phyloP scores from a whole-genome alignment of 2,329 filamentous ascomycete species.

The Fusarium luffae region DNA sequence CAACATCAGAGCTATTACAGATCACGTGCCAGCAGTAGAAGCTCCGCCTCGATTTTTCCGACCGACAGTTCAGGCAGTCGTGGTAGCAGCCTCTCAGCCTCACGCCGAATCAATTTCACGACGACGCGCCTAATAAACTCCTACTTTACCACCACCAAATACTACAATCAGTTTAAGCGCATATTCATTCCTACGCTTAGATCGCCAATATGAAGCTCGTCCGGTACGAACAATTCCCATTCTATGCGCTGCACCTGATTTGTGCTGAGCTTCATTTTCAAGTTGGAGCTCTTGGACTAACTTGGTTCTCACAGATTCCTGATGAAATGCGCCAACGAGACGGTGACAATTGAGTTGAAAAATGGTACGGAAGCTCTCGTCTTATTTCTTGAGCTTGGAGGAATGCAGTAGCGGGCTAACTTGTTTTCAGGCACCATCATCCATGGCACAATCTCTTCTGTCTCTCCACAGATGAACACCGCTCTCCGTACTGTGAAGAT shows the following conservation, averaged over 20 bases:
- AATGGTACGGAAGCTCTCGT: slow-evolving; percentile 74
- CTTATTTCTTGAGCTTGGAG: background rate
- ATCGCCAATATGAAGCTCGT: slow-evolving; percentile 89
- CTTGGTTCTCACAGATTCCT: slow-evolving; percentile 75
- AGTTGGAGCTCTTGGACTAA: slow-evolving; percentile 43
- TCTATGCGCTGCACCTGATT: slow-evolving; percentile 24
- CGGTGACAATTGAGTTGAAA: slow-evolving; percentile 97
- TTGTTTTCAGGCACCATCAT: slow-evolving; percentile 81
- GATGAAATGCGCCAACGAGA: slow-evolving; percentile 99
- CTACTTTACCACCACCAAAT: slow-evolving; percentile 16
- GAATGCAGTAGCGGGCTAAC: slow-evolving; percentile 21
- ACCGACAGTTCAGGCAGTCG: slow-evolving; percentile 46
- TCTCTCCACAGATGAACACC: slow-evolving; percentile 99
- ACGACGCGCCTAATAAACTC: slow-evolving; percentile 36
- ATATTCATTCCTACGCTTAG: slow-evolving; percentile 5
- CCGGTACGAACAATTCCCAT: slow-evolving; percentile 69
- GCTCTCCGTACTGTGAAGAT: slow-evolving; percentile 96
- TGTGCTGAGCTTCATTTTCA: slow-evolving; percentile 37
- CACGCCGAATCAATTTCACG: slow-evolving; percentile 39
- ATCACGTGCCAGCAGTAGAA: slow-evolving; percentile 39
- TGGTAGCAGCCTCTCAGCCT: slow-evolving; percentile 47
- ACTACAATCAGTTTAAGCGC: slow-evolving; percentile 6
- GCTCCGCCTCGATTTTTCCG: slow-evolving; percentile 48
- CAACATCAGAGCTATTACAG: background rate
- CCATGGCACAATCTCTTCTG: slow-evolving; percentile 95